Base-by-base conservation (phyloP, 2,329 filamentous ascomycete species). In the Hirsutella rhossiliensis region DNA sequence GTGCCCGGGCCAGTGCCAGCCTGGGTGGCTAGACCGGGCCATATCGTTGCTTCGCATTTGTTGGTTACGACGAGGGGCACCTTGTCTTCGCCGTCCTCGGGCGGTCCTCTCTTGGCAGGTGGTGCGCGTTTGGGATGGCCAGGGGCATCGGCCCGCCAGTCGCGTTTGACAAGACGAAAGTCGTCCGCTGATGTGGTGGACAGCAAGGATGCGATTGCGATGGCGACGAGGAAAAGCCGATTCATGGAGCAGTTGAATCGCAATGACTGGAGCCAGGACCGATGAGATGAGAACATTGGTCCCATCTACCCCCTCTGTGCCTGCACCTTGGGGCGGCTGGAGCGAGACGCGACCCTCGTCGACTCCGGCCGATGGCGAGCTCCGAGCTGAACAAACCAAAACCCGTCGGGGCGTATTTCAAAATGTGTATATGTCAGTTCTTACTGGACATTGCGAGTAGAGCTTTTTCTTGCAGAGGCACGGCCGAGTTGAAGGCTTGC, bases 21-120 rank as follows among this genome's bases (percentile, higher is more conserved):
- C 55, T 89, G 83, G 0, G 84, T 87, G 13, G 75, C 73, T 47
- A 92, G 76, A 11, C 78, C 87, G 1, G 87, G 86, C 75, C 83
- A 90, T 49, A 92, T 78, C 1, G 74, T 78, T 18, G 83, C 75
- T 11, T 69, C 67, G 55, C 87, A 94, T 45, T 73, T 71, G 63
- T 90, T 94, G 46, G 78, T 81, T 45, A 92, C 68, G 7, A 78
- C 67, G 23, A 92, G 65, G 7, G 82, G 81, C 34, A 78, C 64
- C 19, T 60, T 66, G 42, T 65, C 66, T 11, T 62, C 55, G 43
- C 52, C 53, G 17, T 61, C 52, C 28, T 55, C 54, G 1, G 62
- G 58, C 29, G 60, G 59, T 7, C 58, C 61, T 47, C 54, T 52
- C 41, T 52, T 57, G 46, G 56, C 51, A 18, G 49, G 50, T n/a